Base-by-base conservation (phyloP, 352 stramenopile genomes). In the Phytophthora podocarpi region DNA sequence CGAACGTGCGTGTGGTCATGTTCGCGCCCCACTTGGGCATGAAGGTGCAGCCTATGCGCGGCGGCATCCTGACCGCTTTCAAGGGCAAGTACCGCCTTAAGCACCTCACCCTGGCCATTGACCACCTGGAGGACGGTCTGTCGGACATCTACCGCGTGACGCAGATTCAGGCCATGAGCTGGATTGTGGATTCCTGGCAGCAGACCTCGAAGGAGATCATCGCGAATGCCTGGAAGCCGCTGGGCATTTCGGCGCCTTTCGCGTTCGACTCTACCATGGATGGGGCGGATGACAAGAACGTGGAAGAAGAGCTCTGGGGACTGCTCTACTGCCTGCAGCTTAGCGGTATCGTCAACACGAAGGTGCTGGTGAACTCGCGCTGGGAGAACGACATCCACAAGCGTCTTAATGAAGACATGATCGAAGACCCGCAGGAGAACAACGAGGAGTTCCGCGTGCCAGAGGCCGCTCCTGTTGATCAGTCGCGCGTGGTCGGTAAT, bases 381-480 rank as follows among this genome's bases (percentile, higher is more conserved):
- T 93, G 86, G 82, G 86, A 95, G 64, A 95, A 92, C 42, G 86
- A 95, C 46, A 91, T 95, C 26, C 86, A 95, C 76, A 95, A 95
- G 69, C 86, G 85, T 10, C 69, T 95, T 6, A 93, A 95, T 39
- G 86, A 93, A 62, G 86, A 95, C 59, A 93, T 93, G 71, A 93
- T 95, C 39, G 82, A 93, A 54, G 80, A 93, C 46, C 86, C 85
- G 5, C 75, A 87, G 63, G 81, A 90, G 63, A 89, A 90, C 50
- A 77, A 93, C 16, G 82, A 90, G 2, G 86, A 95, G 69, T 95
- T 93, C 59, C 81, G 80, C 5, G 77, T 90, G 34, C 82, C 80
- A 4, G 80, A 94, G n/a, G 62, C 74, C 5, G 37, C 70, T 28
- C 51, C 64, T 0, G 67, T 86, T 20, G 68, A 82, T 54, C 43